A percentile compares a stretch with the other conserved stretches of the same genome.
These are phyloP conservation scores for Bolboschoenoplectus hybrid DNA, from an alignment of 202 grass and related monocot genomes.

Conservation along the genomic window DNA sequence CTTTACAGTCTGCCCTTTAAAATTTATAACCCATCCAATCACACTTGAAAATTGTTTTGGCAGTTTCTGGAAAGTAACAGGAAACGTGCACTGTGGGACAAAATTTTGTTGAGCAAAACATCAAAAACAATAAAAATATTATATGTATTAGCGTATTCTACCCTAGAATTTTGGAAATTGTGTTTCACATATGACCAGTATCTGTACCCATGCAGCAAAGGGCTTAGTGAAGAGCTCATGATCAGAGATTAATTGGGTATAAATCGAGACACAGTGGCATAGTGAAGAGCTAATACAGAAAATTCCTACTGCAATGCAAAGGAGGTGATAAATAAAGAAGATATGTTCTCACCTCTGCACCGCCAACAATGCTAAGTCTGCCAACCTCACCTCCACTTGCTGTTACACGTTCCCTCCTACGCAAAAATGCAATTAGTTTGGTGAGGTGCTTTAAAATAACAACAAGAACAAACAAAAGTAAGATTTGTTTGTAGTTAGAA, in stretches of 20 bases:
- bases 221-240: neutral
- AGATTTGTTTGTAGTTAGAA: neutral
- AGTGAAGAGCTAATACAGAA: neutral
- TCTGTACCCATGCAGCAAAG: neutral
- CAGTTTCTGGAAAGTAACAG: neutral
- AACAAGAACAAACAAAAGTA: neutral
- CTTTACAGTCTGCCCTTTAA: neutral
- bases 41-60: neutral
- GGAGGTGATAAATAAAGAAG: conserved; percentile 32
- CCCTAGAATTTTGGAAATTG: neutral
- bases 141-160: neutral
- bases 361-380: conserved; percentile 90
- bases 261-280: neutral
- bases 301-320: neutral
- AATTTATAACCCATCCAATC: neutral
- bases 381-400: conserved; percentile 98
- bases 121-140: neutral
- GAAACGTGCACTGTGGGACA: neutral
- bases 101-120: neutral
- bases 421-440: neutral
- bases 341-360: conserved; percentile 70
- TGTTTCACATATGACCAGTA: neutral
- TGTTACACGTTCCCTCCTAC: conserved; percentile 90
- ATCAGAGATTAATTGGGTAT: conserved; percentile 19
- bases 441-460: conserved; percentile 12